These are phyloP conservation scores for Pisolithus thermaeus DNA, from an alignment of 1,284 basidiomycete genomes.

Conservation along the genomic window DNA sequence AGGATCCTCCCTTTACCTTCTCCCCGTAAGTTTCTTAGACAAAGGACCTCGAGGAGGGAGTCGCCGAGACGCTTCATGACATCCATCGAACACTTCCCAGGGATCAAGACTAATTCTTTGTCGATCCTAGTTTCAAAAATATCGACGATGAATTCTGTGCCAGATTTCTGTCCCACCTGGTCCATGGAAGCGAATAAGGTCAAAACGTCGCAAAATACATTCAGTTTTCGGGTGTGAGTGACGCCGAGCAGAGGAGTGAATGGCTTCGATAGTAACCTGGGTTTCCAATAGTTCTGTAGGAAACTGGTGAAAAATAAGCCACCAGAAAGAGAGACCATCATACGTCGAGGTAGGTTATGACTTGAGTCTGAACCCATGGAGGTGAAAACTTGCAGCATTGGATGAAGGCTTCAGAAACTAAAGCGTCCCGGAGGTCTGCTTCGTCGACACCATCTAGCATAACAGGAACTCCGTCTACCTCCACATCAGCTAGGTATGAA, in stretches of 20 bases:
- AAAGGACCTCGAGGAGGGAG: constrained; percentile 38
- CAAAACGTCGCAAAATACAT: constrained; percentile 24
- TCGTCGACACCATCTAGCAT: constrained; percentile 8
- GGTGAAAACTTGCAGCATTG: constrained; percentile 32
- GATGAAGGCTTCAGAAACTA: constrained; percentile 32
- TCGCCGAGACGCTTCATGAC: constrained; percentile 29
- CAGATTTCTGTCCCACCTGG: background rate
- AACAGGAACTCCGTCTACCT: constrained; percentile 6
- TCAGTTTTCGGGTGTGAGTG: constrained; percentile 36
- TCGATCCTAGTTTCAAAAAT: constrained; percentile 1
- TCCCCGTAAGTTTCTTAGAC: constrained; percentile 25
- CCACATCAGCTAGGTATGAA: constrained; percentile 7
- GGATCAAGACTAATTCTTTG: constrained; percentile 13
- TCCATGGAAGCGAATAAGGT: background rate
- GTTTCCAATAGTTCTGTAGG: constrained; percentile 45
- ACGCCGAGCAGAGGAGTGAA: constrained; percentile 33
- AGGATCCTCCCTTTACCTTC: background rate
- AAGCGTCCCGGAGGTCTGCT: constrained; percentile 9
- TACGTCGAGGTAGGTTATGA: constrained; percentile 25
- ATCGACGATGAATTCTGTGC: background rate
- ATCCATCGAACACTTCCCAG: constrained; percentile 17
- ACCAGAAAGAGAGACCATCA: constrained; percentile 15
- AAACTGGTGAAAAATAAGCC: background rate
- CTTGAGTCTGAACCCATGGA: constrained; percentile 24
- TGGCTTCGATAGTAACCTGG: constrained; percentile 15